Evolutionary conservation across 1,284 basidiomycete species (phyloP).

Genomic region (Cryptococcus deneoformans): DNA sequence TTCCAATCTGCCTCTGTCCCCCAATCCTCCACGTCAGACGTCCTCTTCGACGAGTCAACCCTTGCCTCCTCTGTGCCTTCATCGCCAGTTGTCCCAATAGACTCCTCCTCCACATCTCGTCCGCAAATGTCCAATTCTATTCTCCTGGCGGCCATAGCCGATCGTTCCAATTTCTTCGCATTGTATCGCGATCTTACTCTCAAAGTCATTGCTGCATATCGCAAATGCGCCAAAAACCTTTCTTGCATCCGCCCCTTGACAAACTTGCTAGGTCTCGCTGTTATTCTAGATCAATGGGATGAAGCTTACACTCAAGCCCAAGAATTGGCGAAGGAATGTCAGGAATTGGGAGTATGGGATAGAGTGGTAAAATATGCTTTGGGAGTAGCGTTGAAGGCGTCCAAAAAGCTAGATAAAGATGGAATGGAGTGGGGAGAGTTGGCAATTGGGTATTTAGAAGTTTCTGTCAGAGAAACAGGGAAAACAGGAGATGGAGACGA

Average conservation of each 20-base stretch:
- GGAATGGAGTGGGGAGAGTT: slow-evolving; percentile 55
- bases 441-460: slow-evolving; percentile 58
- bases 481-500: not conserved
- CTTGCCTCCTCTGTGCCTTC: not conserved
- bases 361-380: slow-evolving; percentile 34
- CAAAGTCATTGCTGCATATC: slow-evolving; percentile 76
- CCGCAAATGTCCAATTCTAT: slow-evolving; percentile 61
- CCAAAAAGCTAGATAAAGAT: slow-evolving; percentile 21
- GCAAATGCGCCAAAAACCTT: slow-evolving; percentile 76
- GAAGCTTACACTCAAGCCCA: slow-evolving; percentile 34
- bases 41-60: slow-evolving; percentile 33
- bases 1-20: slow-evolving; percentile 3
- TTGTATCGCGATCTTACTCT: slow-evolving; percentile 71
- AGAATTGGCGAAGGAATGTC: slow-evolving; percentile 33
- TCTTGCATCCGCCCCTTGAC: slow-evolving; percentile 80
- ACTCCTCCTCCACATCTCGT: not conserved
- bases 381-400: slow-evolving; percentile 29
- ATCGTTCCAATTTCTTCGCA: slow-evolving; percentile 64
- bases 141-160: slow-evolving; percentile 61
- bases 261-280: slow-evolving; percentile 77
- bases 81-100: not conserved
- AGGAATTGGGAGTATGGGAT: slow-evolving; percentile 37
- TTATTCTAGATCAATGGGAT: slow-evolving; percentile 50
- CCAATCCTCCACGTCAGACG: slow-evolving; percentile 16
- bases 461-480: slow-evolving; percentile 15